phyloP scores from a whole-genome alignment of 805 yeast genomes.

The Suhomyces pyralidae region DNA sequence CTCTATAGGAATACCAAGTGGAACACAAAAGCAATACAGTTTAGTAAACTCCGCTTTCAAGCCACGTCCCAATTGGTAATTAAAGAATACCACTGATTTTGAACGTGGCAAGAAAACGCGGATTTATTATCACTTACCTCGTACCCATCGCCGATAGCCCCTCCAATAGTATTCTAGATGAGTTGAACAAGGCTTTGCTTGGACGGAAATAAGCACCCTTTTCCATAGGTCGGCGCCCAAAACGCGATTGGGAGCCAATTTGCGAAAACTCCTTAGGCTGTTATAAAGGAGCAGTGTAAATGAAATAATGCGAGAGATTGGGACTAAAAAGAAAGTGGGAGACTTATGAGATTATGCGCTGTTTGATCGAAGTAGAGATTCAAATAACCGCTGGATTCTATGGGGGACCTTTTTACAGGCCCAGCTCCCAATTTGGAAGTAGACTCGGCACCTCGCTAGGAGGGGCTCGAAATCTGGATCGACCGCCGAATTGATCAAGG shows the following conservation, averaged over 20 bases:
- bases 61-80: background rate
- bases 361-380: background rate
- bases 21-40: background rate
- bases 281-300: background rate
- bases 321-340: background rate
- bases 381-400: background rate
- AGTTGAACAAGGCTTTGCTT: background rate
- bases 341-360: background rate
- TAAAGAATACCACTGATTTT: background rate
- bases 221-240: background rate
- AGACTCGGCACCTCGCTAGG: background rate
- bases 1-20: background rate
- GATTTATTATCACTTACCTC: background rate
- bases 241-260: background rate
- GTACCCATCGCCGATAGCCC: background rate
- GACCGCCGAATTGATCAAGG: background rate
- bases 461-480: background rate
- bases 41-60: background rate
- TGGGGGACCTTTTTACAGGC: background rate
- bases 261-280: background rate
- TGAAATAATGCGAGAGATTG: background rate
- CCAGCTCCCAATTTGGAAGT: background rate
- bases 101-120: background rate
- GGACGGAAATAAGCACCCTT: background rate
- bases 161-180: background rate